Evolutionary conservation across 2,329 filamentous ascomycete species (phyloP).

Genomic region (Cladosporium austrohemisphaericum): DNA sequence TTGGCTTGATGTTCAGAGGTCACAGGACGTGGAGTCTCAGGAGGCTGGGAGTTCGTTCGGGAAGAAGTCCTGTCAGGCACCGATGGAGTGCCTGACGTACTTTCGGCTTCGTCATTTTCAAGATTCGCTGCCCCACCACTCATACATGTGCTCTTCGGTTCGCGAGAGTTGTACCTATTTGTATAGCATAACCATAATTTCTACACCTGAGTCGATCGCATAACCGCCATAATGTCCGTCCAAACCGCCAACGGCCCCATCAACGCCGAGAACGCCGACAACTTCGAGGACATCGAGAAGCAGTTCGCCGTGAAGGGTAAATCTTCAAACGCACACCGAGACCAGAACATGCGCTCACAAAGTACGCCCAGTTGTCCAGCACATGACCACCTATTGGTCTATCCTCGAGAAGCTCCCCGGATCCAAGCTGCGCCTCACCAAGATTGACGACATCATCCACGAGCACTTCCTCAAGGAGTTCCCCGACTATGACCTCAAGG

Average conservation of each 20-base stretch:
- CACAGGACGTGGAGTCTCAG: too few relatives aligned
- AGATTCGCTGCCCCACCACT: too few relatives aligned
- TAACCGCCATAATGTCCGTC: slow-evolving; percentile 7
- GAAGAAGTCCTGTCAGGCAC: too few relatives aligned
- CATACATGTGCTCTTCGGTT: too few relatives aligned
- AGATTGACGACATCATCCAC: slow-evolving; percentile 91
- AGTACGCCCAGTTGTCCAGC: slow-evolving; percentile 67
- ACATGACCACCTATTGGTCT: slow-evolving; percentile 95
- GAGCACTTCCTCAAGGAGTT: slow-evolving; percentile 84
- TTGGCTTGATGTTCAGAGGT: too few relatives aligned
- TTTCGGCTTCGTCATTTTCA: slow-evolving; percentile 16
- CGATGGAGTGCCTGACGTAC: too few relatives aligned
- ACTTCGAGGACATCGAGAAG: slow-evolving; percentile 78
- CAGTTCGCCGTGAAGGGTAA: slow-evolving; percentile 95
- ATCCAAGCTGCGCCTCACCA: slow-evolving; percentile 84
- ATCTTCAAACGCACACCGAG: slow-evolving; percentile 10
- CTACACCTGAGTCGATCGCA: too few relatives aligned
- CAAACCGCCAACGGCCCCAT: slow-evolving; percentile 20
- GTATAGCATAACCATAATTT: too few relatives aligned
- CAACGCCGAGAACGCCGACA: slow-evolving; percentile 59
- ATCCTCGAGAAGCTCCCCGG: slow-evolving; percentile 89
- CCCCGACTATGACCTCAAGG: slow-evolving; percentile 83
- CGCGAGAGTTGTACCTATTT: too few relatives aligned
- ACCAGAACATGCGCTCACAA: background rate
- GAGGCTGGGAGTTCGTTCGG: too few relatives aligned